Percentiles rank a stretch among this genome's conserved stretches.
Conservation (phyloP, 257 asterid genomes). For the Fraxinus americana region DNA sequence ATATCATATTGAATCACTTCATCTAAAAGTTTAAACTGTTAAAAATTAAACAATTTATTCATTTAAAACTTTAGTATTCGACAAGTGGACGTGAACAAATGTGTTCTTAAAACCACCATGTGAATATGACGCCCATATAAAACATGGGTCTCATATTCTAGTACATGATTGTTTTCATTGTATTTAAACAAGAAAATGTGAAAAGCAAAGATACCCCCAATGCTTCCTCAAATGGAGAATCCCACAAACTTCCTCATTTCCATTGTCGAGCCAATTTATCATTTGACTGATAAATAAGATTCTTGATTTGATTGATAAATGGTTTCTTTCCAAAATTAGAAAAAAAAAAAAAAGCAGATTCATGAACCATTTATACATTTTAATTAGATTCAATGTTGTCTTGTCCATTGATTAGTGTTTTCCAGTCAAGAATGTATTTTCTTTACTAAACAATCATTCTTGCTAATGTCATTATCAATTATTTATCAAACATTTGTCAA, state of each 20-base stretch:
- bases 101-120: neutral
- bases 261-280: slow-evolving; percentile 23
- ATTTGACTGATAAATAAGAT: slow-evolving; percentile 10
- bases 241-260: slow-evolving; percentile 6
- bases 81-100: neutral
- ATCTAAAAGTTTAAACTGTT: too few species aligned
- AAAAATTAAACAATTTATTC: too few species aligned
- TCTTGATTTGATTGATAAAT: slow-evolving; percentile 25
- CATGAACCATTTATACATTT: slow-evolving; percentile 17
- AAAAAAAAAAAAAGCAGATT: neutral
- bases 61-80: too few species aligned
- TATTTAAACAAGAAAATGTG: slow-evolving; percentile 15
- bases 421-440: neutral
- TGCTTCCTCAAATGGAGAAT: slow-evolving; percentile 25
- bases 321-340: slow-evolving; percentile 8
- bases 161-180: slow-evolving; percentile 11
- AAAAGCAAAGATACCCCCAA: slow-evolving; percentile 6
- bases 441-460: neutral
- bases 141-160: neutral
- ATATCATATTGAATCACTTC: too few species aligned
- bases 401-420: neutral
- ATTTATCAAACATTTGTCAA: neutral
- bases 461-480: neutral
- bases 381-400: slow-evolving; percentile 5
- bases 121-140: neutral